A percentile compares a stretch with the other conserved stretches of the same genome.
phyloP scores from a whole-genome alignment of 2,329 filamentous ascomycete species.

The Fulvia fulva region DNA sequence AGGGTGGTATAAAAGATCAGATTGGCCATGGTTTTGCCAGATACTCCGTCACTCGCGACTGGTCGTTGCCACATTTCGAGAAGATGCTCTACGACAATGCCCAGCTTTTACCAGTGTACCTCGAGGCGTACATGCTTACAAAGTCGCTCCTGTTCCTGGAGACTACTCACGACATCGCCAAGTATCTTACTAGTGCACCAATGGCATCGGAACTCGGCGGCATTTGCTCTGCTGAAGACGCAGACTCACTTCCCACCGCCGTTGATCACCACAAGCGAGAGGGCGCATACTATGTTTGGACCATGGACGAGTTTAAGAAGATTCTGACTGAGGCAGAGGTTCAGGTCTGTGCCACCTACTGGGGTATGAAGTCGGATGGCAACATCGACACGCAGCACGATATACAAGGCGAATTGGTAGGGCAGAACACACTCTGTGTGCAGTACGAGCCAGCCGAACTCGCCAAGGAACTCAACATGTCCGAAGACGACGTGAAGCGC shows the following conservation, averaged over 20 bases:
- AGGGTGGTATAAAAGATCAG: constrained; percentile 68
- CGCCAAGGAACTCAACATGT: constrained; percentile 69
- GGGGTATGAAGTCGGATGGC: constrained; percentile 76
- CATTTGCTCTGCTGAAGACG: constrained; percentile 85
- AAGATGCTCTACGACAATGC: constrained; percentile 95
- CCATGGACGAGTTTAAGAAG: constrained; percentile 75
- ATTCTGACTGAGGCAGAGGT: constrained; percentile 67
- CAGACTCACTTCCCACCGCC: constrained; percentile 73
- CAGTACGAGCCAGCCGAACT: constrained; percentile 65
- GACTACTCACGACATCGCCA: constrained; percentile 74
- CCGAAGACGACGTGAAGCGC: constrained; percentile 63
- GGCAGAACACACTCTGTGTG: constrained; percentile 82
- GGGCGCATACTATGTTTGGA: constrained; percentile 95
- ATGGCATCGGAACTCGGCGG: constrained; percentile 67
- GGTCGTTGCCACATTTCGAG: constrained; percentile 94
- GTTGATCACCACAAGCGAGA: constrained; percentile 79
- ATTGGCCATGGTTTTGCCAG: constrained; percentile 75
- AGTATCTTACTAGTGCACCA: constrained; percentile 74
- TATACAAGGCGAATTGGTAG: constrained; percentile 88
- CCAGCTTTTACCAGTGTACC: constrained; percentile 75
- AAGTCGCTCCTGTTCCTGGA: constrained; percentile 69
- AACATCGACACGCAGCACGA: constrained; percentile 82
- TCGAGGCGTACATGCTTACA: constrained; percentile 76
- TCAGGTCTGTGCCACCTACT: constrained; percentile 75
- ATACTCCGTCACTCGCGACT: constrained; percentile 86